A percentile compares a stretch with the other conserved stretches of the same genome.
Evolutionary conservation across 169 alveolate genomes (phyloP).

Genomic region (Plasmodium berghei): DNA sequence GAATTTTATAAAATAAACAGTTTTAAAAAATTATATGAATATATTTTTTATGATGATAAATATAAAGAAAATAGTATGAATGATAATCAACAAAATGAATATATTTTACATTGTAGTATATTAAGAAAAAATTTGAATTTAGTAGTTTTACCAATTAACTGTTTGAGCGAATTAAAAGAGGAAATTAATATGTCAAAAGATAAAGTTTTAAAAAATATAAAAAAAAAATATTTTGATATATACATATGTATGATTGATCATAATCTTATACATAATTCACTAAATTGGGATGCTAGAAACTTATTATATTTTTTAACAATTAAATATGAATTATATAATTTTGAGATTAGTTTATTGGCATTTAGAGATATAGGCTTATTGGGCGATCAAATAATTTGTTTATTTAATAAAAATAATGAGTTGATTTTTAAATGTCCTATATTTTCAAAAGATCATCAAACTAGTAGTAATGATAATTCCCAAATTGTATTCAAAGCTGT

Average conservation of each 20-base stretch:
- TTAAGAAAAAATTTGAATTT: constrained; percentile 11
- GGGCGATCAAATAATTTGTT: neutral
- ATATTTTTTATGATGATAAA: neutral
- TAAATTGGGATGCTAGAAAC: constrained; percentile 67
- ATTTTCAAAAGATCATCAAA: neutral
- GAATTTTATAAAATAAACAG: constrained; percentile 15
- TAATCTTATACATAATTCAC: constrained; percentile 10
- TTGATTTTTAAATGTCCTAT: constrained; percentile 46
- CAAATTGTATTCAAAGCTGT: neutral
- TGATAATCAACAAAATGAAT: neutral
- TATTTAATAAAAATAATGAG: neutral
- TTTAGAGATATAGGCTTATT: constrained; percentile 52
- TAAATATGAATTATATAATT: constrained; percentile 58
- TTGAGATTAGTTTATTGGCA: constrained; percentile 27
- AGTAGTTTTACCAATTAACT: constrained; percentile 34
- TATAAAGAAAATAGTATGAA: neutral
- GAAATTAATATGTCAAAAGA: constrained; percentile 49
- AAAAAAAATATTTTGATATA: constrained; percentile 25
- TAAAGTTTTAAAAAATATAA: constrained; percentile 37
- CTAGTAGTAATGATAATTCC: neutral
- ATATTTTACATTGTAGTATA: neutral
- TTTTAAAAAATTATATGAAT: constrained; percentile 12
- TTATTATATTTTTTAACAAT: constrained; percentile 38
- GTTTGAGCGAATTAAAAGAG: constrained; percentile 55
- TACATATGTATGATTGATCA: constrained; percentile 68